A percentile compares a stretch with the other conserved stretches of the same genome.
Conservation (phyloP, 108 stramenopile species). For the Cylindrotheca fusiformis region DNA sequence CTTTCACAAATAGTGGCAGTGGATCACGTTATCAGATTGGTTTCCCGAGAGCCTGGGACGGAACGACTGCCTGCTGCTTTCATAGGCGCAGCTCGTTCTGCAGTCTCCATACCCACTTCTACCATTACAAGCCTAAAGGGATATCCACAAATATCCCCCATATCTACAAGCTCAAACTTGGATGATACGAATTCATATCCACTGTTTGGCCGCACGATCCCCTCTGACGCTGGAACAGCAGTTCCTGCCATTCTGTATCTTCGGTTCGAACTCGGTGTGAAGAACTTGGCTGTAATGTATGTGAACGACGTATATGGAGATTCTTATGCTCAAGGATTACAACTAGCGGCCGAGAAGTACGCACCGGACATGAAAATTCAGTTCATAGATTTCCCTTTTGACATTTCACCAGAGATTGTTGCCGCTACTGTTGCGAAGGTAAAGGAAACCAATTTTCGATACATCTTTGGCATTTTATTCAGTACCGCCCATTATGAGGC, state of each 20-base stretch:
- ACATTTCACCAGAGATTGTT: neutral
- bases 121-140: constrained; percentile 21
- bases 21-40: constrained; percentile 2
- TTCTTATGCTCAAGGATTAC: constrained; percentile 25
- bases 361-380: constrained; percentile 21
- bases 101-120: constrained; percentile 7
- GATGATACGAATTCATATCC: constrained; percentile 24
- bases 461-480: constrained; percentile 32
- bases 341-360: constrained; percentile 6
- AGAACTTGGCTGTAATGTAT: constrained; percentile 23
- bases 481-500: constrained; percentile 3
- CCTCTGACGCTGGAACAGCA: constrained; percentile 9
- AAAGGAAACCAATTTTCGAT: constrained; percentile 16
- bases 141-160: constrained; percentile 11
- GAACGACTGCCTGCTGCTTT: constrained; percentile 14
- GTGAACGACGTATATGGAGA: constrained; percentile 31
- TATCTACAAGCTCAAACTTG: constrained; percentile 13
- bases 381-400: constrained; percentile 3
- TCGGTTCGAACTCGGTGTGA: neutral
- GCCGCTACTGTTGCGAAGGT: neutral
- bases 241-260: constrained; percentile 5
- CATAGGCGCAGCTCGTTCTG: constrained; percentile 10
- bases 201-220: constrained; percentile 25
- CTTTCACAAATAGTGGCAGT: constrained; percentile 4
- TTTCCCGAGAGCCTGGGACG: neutral